A percentile compares a stretch with the other conserved stretches of the same genome.
Evolutionary conservation across 2,329 filamentous ascomycete genomes (phyloP).

Genomic region (Xylariaceae sp.): DNA sequence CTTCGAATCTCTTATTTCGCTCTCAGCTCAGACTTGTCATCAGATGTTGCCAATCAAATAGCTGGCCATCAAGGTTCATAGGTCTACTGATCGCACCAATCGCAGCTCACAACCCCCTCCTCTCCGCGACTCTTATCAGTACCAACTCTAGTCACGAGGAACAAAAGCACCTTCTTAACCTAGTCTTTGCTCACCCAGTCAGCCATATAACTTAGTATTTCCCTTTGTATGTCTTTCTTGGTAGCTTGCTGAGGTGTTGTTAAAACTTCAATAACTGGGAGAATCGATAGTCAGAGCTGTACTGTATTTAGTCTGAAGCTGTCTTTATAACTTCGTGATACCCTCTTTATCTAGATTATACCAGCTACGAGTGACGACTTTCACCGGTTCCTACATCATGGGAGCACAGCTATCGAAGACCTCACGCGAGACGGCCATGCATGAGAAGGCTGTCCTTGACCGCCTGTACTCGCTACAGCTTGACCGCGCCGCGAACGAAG

Average conservation of each 20-base stretch:
- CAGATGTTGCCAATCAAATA: neutral
- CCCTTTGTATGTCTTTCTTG: neutral
- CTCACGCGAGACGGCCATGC: constrained; percentile 33
- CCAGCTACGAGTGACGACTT: neutral
- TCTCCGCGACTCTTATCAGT: constrained; percentile 15
- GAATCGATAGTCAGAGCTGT: too few species aligned
- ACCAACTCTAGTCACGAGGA: constrained; percentile 5
- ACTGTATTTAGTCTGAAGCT: neutral
- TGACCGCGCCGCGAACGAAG: constrained; percentile 44
- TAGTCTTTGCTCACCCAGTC: constrained; percentile 6
- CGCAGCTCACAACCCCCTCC: constrained; percentile 5
- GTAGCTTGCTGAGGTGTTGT: too few species aligned
- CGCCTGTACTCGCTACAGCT: constrained; percentile 53
- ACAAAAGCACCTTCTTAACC: constrained; percentile 29
- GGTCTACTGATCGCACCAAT: constrained; percentile 7
- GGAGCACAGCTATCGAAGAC: constrained; percentile 52
- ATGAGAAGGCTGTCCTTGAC: constrained; percentile 53
- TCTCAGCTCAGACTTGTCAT: neutral
- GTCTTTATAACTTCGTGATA: neutral
- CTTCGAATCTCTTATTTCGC: neutral
- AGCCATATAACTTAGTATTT: too few species aligned
- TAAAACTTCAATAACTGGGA: too few species aligned
- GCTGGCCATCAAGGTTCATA: constrained; percentile 16
- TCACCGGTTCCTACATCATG: constrained; percentile 42
- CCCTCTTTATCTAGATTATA: neutral